Evolutionary conservation across 148 eudicot genomes (phyloP), one percentile per base, ranked within the genome.

Genomic region (Linanthus parryae): DNA sequence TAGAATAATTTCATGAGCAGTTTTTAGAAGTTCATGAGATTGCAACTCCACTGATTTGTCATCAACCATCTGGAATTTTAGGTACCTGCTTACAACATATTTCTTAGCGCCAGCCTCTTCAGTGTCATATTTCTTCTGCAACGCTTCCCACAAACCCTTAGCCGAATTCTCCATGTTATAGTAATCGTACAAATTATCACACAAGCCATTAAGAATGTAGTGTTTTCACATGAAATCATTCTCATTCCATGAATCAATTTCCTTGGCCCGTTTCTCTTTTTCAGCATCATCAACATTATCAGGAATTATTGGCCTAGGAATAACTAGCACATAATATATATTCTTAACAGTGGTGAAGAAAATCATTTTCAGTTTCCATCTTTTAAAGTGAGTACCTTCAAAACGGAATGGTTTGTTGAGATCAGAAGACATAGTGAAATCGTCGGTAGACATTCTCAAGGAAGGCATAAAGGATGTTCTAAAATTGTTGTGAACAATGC

Each of bases 71-170:
- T n/a, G 20, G 21, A 17, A 42, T 42, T 15, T 42, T 17, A 42
- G 7, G 14, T 42, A 42, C 7, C 22, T 0, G 0, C 22, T 42
- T 17, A 42, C 6, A 42, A 39, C 44, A 14, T 39, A 39, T 14
- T 1, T 39, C 17, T 39, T 39, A 5, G 44, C 17, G 14, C 44
- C 44, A 39, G 44, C 44, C 44, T 39, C 44, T 19, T 39, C 44
- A 13, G 43, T 39, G 43, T 39, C 43, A 18, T 39, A 39, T 39
- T 39, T 39, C 16, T 13, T 39, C 16, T 39, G 16, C 5, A 19
- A 39, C n/a, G 44, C 44, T 5, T 39, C 44, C 44, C 44, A 39
- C 14, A 14, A 1, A 14, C 17, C 7, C 15, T 39, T 39, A 0
- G 44, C 15, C 14, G 14, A 14, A 14, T 39, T 9, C 17, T 39